Evolutionary conservation across 2,329 filamentous ascomycete genomes (phyloP), one percentile per base, ranked within the genome.

Genomic region (Ceratocystis smalleyi): DNA sequence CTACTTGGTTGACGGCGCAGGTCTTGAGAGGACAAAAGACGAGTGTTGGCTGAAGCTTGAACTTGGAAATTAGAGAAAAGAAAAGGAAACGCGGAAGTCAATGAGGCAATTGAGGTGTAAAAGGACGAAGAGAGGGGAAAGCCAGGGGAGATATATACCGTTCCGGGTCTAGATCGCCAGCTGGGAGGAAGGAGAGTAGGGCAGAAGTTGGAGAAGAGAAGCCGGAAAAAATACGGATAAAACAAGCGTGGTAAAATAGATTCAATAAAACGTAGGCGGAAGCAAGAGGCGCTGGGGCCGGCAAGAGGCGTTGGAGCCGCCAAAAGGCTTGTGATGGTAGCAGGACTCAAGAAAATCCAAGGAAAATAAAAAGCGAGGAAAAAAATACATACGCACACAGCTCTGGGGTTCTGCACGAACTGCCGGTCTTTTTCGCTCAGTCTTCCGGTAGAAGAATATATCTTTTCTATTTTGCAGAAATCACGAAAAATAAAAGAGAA

Each of bases 121-220:
- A 40, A 40, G 35, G 43, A 47, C 10, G 59, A 32, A 47, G 59
- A 61, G 59, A 19, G 43, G 40, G 59, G 59, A 19, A 22, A 19
- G 43, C 10, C 59, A 47, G 43, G 43, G 24, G 45, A 32, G 43
- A 61, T 61, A 61, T 47, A 61, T 61, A 47, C 59, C 40, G 43
- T 49, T 49, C 59, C 40, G 19, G 59, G 43, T 12, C 22, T 45
- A 49, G 59, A 43, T 12, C 24, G 22, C 35, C 32, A 60, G 22
- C 30, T 43, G 30, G 40, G 22, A 51, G 47, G 22, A n/a, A 51
- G 5, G n/a, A 8, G 6, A 22, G n/a, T 7, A 24, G 22, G n/a
- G 47, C 7, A 62, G 27, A 49, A 57, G 45, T 17, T 55, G 32
- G 47, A 43, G 51, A 62, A 27, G 27, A 47, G 19, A 24, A 61